Conservation (phyloP, 345 rosid genomes). For the Eucalyptus regnans region DNA sequence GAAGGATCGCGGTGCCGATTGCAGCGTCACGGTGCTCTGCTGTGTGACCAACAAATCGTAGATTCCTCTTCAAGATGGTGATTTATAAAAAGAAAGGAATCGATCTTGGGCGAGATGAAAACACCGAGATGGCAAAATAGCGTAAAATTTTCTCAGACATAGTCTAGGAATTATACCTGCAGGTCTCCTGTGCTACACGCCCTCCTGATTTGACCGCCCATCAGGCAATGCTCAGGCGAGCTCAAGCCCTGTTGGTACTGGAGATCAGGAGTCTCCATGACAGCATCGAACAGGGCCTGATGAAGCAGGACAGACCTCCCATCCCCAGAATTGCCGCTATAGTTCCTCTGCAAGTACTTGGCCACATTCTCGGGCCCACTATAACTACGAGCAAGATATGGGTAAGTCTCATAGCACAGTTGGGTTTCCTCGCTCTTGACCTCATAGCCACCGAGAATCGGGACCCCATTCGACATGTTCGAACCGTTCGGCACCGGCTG, state of each 20-base stretch:
- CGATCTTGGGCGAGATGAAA: background rate
- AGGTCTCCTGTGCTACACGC: constrained; percentile 82
- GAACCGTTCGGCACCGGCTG: background rate
- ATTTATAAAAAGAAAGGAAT: background rate
- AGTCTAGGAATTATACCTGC: constrained; percentile 20
- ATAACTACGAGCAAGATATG: constrained; percentile 33
- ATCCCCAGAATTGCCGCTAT: constrained; percentile 49
- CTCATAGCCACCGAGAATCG: background rate
- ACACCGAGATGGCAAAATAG: background rate
- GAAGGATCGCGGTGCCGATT: background rate
- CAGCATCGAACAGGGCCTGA: constrained; percentile 24
- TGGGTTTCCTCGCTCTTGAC: background rate
- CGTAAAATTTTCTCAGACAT: background rate
- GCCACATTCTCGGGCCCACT: constrained; percentile 32
- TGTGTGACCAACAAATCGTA: background rate
- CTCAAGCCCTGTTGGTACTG: constrained; percentile 13
- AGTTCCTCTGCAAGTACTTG: constrained; percentile 63
- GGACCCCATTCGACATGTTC: constrained; percentile 17
- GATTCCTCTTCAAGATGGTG: background rate
- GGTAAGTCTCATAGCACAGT: constrained; percentile 29
- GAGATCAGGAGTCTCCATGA: background rate
- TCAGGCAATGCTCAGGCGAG: constrained; percentile 43
- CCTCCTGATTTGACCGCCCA: constrained; percentile 52
- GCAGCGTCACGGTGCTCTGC: background rate
- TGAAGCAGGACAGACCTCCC: constrained; percentile 4